Evolutionary conservation across 176 grass and related monocot species (phyloP).

Genomic region (Themeda triandra): DNA sequence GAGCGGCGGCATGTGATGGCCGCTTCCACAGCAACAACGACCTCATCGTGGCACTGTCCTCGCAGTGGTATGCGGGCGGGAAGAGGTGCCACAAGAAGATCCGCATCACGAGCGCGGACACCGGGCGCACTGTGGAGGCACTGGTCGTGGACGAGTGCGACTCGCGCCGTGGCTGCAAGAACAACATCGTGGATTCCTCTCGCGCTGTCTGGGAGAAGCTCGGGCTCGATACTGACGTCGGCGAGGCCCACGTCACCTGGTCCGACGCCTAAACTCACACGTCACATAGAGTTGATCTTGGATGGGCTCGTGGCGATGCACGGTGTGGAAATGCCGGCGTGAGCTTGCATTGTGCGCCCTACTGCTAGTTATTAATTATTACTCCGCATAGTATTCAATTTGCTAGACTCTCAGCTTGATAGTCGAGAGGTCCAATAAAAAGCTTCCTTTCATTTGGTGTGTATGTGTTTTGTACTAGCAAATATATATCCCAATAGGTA

Average conservation of each 20-base stretch:
- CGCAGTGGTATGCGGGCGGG: not conserved
- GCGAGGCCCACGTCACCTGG: conserved; percentile 36
- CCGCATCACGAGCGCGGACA: conserved; percentile 18
- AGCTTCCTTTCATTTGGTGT: no score
- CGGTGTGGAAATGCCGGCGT: no score
- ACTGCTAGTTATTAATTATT: no score
- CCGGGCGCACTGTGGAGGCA: conserved; percentile 30
- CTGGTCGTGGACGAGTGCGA: conserved; percentile 49
- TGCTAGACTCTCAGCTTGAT: no score
- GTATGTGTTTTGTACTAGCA: no score
- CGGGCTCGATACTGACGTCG: conserved; percentile 37
- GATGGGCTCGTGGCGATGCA: no score
- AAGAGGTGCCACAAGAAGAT: conserved; percentile 29
- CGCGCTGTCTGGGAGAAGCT: conserved; percentile 42
- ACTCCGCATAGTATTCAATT: no score
- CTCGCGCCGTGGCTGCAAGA: conserved; percentile 12
- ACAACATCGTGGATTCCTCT: conserved; percentile 45
- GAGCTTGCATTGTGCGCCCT: no score
- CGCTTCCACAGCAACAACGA: conserved; percentile 40
- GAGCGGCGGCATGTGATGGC: conserved; percentile 26
- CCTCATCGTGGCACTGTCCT: conserved; percentile 45
- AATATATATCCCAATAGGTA: no score
- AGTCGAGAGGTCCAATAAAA: no score
- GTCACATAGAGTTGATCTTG: no score
- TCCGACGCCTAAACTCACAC: not conserved